phyloP scores from a whole-genome alignment of 306 rosid species.

The Dryas alaskensis region DNA sequence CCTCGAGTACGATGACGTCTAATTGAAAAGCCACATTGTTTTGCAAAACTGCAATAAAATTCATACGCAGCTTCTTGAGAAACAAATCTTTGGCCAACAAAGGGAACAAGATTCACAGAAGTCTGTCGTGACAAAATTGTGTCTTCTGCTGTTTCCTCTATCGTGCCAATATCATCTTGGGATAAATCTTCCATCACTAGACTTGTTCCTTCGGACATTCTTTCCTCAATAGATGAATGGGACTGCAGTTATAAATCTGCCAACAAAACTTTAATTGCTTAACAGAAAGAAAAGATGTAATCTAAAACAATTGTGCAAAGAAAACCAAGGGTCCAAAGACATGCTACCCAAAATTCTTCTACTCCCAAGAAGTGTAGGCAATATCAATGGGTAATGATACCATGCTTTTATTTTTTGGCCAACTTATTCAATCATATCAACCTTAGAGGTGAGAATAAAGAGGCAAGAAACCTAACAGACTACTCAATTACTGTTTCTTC shows the following conservation, averaged over 20 bases:
- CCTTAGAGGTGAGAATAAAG: background rate
- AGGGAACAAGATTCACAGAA: slow-evolving; percentile 74
- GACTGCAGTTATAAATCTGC: slow-evolving; percentile 30
- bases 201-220: slow-evolving; percentile 66
- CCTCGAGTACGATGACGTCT: slow-evolving; percentile 84
- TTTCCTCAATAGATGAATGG: slow-evolving; percentile 15
- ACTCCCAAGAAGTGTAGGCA: background rate
- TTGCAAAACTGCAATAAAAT: slow-evolving; percentile 80
- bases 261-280: slow-evolving; percentile 10
- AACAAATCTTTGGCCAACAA: slow-evolving; percentile 73
- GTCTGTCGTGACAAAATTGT: slow-evolving; percentile 76
- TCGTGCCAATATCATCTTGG: slow-evolving; percentile 66
- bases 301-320: background rate
- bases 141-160: slow-evolving; percentile 60
- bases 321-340: slow-evolving; percentile 1
- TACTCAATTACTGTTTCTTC: background rate
- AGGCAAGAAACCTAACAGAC: background rate
- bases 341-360: background rate
- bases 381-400: background rate
- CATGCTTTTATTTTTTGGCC: background rate
- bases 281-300: background rate
- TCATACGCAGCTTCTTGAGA: slow-evolving; percentile 93
- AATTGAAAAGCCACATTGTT: slow-evolving; percentile 82
- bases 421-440: background rate
- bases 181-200: slow-evolving; percentile 65